Evolutionary conservation across 2,329 filamentous ascomycete genomes (phyloP).

Genomic region (Venturia effusa): DNA sequence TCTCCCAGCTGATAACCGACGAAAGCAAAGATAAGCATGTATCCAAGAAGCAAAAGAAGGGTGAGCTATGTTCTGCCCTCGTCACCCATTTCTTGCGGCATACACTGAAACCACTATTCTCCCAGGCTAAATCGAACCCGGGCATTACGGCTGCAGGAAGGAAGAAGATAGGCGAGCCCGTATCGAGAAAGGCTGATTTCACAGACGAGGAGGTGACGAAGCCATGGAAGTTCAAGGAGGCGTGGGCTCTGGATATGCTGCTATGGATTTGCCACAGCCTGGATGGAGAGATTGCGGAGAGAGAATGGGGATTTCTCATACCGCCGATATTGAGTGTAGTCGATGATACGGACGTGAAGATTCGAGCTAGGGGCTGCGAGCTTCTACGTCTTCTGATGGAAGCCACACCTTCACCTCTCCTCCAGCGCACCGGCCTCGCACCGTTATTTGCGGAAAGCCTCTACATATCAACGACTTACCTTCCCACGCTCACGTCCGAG

Average conservation of each 20-base stretch:
- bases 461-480: conserved; percentile 60
- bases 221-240: conserved; percentile 50
- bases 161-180: conserved; percentile 29
- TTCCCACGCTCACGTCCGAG: conserved; percentile 69
- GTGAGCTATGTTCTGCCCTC: conserved; percentile 40
- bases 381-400: conserved; percentile 45
- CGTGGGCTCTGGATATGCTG: conserved; percentile 45
- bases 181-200: conserved; percentile 17
- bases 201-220: conserved; percentile 31
- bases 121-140: conserved; percentile 20
- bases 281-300: conserved; percentile 39
- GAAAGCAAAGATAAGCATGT: conserved; percentile 10
- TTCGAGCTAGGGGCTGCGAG: conserved; percentile 46
- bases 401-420: conserved; percentile 41
- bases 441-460: conserved; percentile 59
- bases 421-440: conserved; percentile 53
- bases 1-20: not conserved
- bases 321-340: conserved; percentile 59
- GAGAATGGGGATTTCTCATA: conserved; percentile 56
- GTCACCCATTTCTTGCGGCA: conserved; percentile 47
- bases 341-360: conserved; percentile 47
- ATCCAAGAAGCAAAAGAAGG: conserved; percentile 20
- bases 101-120: conserved; percentile 58
- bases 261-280: conserved; percentile 48
- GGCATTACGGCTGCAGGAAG: conserved; percentile 46